Percentiles rank a stretch among this genome's conserved stretches.
phyloP scores from a whole-genome alignment of 257 asterid species.

The Nicotiana tabacum region DNA sequence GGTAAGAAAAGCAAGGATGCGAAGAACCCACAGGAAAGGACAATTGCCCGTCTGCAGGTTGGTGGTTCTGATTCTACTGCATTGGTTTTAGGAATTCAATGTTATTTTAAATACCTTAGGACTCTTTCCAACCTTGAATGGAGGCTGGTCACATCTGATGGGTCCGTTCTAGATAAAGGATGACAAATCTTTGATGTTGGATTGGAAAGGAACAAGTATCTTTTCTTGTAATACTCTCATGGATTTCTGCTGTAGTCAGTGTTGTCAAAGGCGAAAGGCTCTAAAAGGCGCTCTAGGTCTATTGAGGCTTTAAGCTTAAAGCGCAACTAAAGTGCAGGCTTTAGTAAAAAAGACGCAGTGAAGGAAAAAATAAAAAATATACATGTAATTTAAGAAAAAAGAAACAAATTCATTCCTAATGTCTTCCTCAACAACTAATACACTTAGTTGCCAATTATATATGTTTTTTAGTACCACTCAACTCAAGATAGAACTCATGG shows the following conservation, averaged over 20 bases:
- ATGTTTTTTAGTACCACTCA: no score
- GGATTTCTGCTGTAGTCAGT: neutral
- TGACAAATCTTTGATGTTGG: neutral
- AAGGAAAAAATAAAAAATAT: no score
- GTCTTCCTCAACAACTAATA: no score
- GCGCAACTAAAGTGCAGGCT: no score
- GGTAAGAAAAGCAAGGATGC: conserved; percentile 35
- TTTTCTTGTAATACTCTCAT: neutral
- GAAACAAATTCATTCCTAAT: no score
- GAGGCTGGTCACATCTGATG: neutral
- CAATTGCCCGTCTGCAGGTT: conserved; percentile 87
- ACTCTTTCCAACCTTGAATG: neutral
- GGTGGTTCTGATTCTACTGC: conserved; percentile 24
- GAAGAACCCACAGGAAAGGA: conserved; percentile 41
- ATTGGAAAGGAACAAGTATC: neutral
- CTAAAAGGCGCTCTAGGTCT: no score
- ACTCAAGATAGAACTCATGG: no score
- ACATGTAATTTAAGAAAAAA: no score
- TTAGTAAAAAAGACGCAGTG: no score
- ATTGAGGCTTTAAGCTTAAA: no score
- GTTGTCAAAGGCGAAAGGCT: no score
- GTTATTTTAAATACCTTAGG: neutral
- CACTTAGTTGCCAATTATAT: no score
- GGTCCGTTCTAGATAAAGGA: neutral
- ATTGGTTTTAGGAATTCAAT: neutral